phyloP scores from a whole-genome alignment of 2,329 filamentous ascomycete species.

The Blumeria graminis region DNA sequence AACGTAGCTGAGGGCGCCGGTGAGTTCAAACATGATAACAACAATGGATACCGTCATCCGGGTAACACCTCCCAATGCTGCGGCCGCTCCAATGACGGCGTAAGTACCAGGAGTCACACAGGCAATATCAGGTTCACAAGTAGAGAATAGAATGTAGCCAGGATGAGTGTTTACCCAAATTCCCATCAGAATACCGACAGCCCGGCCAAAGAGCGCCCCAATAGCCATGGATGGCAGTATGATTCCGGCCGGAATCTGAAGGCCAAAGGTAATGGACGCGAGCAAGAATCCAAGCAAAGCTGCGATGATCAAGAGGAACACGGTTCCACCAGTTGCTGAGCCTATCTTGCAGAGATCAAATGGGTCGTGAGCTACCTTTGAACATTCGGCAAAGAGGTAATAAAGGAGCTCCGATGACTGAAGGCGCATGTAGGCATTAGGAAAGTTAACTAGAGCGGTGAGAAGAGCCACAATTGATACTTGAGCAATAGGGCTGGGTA shows the following conservation, averaged over 20 bases:
- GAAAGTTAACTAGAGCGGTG: constrained; percentile 87
- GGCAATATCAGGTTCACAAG: constrained; percentile 62
- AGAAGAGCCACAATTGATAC: constrained; percentile 58
- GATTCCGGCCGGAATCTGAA: constrained; percentile 86
- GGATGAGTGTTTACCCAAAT: constrained; percentile 66
- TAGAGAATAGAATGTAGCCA: constrained; percentile 48
- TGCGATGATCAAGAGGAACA: constrained; percentile 59
- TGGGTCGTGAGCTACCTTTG: constrained; percentile 63
- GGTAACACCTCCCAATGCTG: constrained; percentile 80
- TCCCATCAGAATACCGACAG: constrained; percentile 70
- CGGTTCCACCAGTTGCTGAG: constrained; percentile 34
- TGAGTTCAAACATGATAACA: constrained; percentile 98
- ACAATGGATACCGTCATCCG: constrained; percentile 96
- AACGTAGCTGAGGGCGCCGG: constrained; percentile 84
- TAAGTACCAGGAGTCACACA: constrained; percentile 92
- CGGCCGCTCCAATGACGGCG: constrained; percentile 84
- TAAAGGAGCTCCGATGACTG: constrained; percentile 99
- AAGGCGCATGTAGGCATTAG: constrained; percentile 81
- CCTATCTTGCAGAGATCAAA: constrained; percentile 65
- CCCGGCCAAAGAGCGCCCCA: constrained; percentile 71
- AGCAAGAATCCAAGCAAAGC: constrained; percentile 67
- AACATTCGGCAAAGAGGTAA: constrained; percentile 77
- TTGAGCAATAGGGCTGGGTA: constrained; percentile 54
- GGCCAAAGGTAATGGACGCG: constrained; percentile 69
- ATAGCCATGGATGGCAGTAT: constrained; percentile 93